Conservation (phyloP, 2,329 filamentous ascomycete species). For the Saccharata proteae region DNA sequence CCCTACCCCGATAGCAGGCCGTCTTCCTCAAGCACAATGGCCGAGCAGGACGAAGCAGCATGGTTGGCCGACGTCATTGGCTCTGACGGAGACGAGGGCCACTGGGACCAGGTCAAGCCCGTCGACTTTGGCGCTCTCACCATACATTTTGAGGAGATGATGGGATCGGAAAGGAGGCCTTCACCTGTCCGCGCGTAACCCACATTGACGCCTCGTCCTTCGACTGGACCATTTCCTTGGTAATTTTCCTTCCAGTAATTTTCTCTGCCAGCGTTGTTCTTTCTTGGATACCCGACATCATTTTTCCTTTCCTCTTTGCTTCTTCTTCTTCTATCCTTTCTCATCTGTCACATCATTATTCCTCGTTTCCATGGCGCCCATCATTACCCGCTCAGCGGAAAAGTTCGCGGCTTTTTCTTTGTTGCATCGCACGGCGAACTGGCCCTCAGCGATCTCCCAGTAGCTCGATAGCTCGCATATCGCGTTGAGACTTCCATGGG, state of each 20-base stretch:
- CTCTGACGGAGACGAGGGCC: conserved; percentile 15
- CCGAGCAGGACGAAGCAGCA: conserved; percentile 8
- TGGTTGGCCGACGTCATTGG: conserved; percentile 18
- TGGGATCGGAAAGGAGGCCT: conserved; percentile 13
- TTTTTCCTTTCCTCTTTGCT: background rate
- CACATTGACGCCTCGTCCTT: background rate
- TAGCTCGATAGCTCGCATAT: too few relatives aligned
- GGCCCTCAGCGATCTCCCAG: too few relatives aligned
- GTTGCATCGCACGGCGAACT: too few relatives aligned
- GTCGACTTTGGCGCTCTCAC: conserved; percentile 23
- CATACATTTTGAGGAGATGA: conserved; percentile 23
- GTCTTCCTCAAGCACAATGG: conserved; percentile 7
- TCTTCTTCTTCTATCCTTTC: too few relatives aligned
- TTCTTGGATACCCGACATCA: background rate
- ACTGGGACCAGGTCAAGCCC: conserved; percentile 20
- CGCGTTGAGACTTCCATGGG: too few relatives aligned
- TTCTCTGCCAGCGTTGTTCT: background rate
- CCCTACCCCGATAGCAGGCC: conserved; percentile 6
- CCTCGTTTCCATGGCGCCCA: too few relatives aligned
- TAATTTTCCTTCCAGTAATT: background rate
- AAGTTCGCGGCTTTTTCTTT: too few relatives aligned
- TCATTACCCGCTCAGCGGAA: too few relatives aligned
- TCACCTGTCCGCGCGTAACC: conserved; percentile 4
- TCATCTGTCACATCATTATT: too few relatives aligned
- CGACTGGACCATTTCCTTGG: background rate